These are phyloP conservation scores for Typha latifolia DNA, from an alignment of 176 grass and related monocot species.

Conservation along the genomic window DNA sequence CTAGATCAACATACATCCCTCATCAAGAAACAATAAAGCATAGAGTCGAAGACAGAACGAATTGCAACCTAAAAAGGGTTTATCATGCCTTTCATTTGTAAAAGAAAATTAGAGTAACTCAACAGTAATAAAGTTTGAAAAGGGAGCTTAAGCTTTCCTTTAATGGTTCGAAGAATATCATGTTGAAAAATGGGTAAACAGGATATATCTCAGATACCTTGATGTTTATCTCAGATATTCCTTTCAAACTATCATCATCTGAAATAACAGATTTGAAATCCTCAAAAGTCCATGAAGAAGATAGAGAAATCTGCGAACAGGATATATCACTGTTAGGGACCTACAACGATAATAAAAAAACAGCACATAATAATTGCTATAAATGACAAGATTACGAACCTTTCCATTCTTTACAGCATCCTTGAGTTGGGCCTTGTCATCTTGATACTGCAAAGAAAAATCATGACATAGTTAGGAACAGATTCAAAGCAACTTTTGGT, in stretches of 20 bases:
- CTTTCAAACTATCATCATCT: constrained; percentile 50
- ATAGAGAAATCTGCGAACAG: constrained; percentile 60
- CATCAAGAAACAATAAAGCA: too few relatives aligned
- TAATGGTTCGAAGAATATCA: too few relatives aligned
- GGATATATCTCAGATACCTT: constrained; percentile 35
- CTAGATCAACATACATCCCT: too few relatives aligned
- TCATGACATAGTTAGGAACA: background rate
- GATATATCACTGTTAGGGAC: background rate
- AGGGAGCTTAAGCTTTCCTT: too few relatives aligned
- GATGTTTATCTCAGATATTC: constrained; percentile 65
- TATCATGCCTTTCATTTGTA: too few relatives aligned
- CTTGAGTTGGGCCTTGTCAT: constrained; percentile 48
- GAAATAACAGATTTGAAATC: constrained; percentile 57
- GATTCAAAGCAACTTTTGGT: background rate
- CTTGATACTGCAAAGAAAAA: constrained; percentile 49
- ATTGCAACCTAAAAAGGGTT: too few relatives aligned
- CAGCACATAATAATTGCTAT: background rate
- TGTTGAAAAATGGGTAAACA: too few relatives aligned
- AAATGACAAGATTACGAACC: constrained; percentile 15
- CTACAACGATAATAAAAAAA: constrained; percentile 4
- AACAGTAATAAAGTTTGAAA: too few relatives aligned
- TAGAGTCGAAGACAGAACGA: too few relatives aligned
- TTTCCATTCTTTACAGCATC: constrained; percentile 59
- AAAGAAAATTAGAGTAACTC: too few relatives aligned
- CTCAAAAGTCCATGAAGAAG: constrained; percentile 52